Evolutionary conservation across 345 rosid species (phyloP).

Genomic region (Theobroma cacao): DNA sequence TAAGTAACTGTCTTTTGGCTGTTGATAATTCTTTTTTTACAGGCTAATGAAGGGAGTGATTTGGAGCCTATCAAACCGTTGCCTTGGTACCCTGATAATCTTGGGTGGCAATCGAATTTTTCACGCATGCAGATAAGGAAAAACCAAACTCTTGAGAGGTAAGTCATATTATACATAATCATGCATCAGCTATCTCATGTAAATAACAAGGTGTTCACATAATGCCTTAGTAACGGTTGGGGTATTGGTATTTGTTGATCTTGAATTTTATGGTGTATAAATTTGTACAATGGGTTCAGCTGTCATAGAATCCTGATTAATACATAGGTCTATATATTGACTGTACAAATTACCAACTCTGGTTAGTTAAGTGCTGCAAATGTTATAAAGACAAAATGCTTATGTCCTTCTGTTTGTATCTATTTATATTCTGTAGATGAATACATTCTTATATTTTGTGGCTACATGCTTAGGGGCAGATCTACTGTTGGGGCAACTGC

Average conservation of each 20-base stretch:
- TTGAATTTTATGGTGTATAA: neutral
- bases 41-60: constrained; percentile 74
- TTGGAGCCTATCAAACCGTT: constrained; percentile 73
- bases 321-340: neutral
- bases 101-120: constrained; percentile 93
- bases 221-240: neutral
- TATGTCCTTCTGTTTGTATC: neutral
- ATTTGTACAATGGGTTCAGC: neutral
- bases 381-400: neutral
- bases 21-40: neutral
- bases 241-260: neutral
- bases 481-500: neutral
- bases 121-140: constrained; percentile 93
- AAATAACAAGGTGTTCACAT: neutral
- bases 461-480: neutral
- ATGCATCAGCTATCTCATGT: neutral
- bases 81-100: constrained; percentile 87
- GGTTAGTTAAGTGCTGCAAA: neutral
- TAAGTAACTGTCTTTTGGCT: neutral
- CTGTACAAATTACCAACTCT: neutral
- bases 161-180: neutral
- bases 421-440: neutral
- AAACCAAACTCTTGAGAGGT: constrained; percentile 91
- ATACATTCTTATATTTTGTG: neutral
- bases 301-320: neutral